Base-by-base conservation (phyloP, 2,329 filamentous ascomycete species). In the Hymenoscyphus scutula region DNA sequence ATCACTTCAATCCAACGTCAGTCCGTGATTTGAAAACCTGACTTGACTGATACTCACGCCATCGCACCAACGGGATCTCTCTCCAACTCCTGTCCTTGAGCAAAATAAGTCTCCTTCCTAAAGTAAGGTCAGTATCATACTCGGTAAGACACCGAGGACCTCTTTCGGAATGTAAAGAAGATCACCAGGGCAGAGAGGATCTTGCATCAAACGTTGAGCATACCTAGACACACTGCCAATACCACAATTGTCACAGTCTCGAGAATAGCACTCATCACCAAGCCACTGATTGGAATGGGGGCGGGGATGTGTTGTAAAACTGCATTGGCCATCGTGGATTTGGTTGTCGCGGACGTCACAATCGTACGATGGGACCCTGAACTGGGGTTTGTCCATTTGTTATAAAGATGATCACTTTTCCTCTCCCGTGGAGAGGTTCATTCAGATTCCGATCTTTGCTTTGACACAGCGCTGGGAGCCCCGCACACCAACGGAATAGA, bases 201-300 rank as follows among this genome's bases (percentile, higher is more conserved):
- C 17, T 23, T n/a, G 25, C 17, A 15, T n/a, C 6, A 5, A n/a
- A 38, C n/a, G 15, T 51, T 11, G 45, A 53, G 61, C 63, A 48
- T 53, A 69, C 67, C 65, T 19, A 69, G 58, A 30, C 65, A 69
- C 6, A 68, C 34, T 19, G 62, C 60, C 29, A 69, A 61, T 5
- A 67, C 62, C 13, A 58, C 53, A 23, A 67, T 59, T 5, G 64
- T 67, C 23, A 63, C 19, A 30, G 63, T 57, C 13, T 63, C 64
- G 23, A 69, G 56, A 23, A 64, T 53, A 11, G 60, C 62, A 15
- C 59, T 63, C 11, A 65, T 32, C 10, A 67, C 61, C 32, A 62
- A 55, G 2, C 63, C 66, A 19, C 41, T 75, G 11, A 71, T 78
- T 6, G 77, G 76, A 17, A 71, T 77, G 11, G 77, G 74, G 1